Conservation (phyloP, 164 flowering plant species). For the Buxus sempervirens region DNA sequence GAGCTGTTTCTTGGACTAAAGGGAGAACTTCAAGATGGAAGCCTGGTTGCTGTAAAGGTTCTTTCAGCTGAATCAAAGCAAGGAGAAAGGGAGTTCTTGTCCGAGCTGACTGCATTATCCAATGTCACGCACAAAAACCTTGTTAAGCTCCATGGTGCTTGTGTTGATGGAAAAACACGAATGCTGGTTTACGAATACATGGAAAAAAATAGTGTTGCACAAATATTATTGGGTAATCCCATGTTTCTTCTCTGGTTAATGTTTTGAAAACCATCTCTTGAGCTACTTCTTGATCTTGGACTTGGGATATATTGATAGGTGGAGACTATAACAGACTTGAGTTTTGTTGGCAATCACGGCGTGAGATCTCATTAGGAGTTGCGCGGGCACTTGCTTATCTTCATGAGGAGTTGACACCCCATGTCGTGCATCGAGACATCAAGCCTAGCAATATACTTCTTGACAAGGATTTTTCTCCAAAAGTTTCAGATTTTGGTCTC, state of each 20-base stretch:
- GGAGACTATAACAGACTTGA: slow-evolving; percentile 12
- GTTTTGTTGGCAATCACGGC: slow-evolving; percentile 24
- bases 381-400: slow-evolving; percentile 31
- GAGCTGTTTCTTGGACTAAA: slow-evolving; percentile 5
- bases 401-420: slow-evolving; percentile 33
- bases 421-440: slow-evolving; percentile 34
- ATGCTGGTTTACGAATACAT: slow-evolving; percentile 40
- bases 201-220: slow-evolving; percentile 14
- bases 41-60: slow-evolving; percentile 31
- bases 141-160: slow-evolving; percentile 34
- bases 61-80: slow-evolving; percentile 39
- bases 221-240: no score
- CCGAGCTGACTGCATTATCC: slow-evolving; percentile 33
- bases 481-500: no score
- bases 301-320: no score
- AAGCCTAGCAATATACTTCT: slow-evolving; percentile 39
- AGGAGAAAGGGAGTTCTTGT: slow-evolving; percentile 37
- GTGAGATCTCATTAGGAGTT: slow-evolving; percentile 23
- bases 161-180: slow-evolving; percentile 21
- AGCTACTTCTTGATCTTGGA: not conserved
- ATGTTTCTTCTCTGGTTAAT: no score
- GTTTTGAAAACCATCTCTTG: no score
- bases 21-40: slow-evolving; percentile 42
- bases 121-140: slow-evolving; percentile 34
- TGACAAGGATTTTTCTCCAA: no score